Percentiles rank a stretch among this genome's conserved stretches.
Evolutionary conservation across 768 basidiomycete genomes (phyloP).

Genomic region (Pleurotus sapidus): DNA sequence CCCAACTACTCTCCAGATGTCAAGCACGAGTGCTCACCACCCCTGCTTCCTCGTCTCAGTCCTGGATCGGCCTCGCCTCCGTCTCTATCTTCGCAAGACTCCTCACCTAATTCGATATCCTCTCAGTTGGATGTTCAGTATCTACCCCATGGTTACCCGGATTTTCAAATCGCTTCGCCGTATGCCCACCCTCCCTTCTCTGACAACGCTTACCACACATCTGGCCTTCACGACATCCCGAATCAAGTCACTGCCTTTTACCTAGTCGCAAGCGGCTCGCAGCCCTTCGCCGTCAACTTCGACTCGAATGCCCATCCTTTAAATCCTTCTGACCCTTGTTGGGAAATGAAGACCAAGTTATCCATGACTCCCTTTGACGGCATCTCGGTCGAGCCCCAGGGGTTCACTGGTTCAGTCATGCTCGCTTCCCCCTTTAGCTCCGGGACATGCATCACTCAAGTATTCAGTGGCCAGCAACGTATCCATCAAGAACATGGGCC

Average conservation of each 20-base stretch:
- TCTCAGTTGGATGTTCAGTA: slow-evolving; percentile 22
- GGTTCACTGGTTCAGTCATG: slow-evolving; percentile 57
- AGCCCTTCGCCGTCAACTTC: slow-evolving; percentile 56
- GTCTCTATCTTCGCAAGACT: slow-evolving; percentile 15
- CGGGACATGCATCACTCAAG: slow-evolving; percentile 63
- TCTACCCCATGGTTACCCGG: background rate
- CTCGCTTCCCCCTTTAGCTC: slow-evolving; percentile 54
- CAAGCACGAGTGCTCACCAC: slow-evolving; percentile 41
- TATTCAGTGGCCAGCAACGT: slow-evolving; percentile 49
- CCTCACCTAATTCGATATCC: slow-evolving; percentile 25
- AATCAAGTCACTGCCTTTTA: slow-evolving; percentile 40
- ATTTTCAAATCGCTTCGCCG: background rate
- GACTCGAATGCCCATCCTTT: slow-evolving; percentile 46
- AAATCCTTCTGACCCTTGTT: slow-evolving; percentile 28
- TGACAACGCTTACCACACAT: slow-evolving; percentile 5
- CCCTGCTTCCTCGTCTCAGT: slow-evolving; percentile 13
- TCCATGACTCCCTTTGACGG: slow-evolving; percentile 55
- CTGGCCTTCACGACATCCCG: slow-evolving; percentile 14
- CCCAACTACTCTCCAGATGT: slow-evolving; percentile 46
- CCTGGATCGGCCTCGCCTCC: slow-evolving; percentile 13
- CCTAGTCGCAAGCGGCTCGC: slow-evolving; percentile 68
- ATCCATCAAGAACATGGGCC: slow-evolving; percentile 50
- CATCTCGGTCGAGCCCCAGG: slow-evolving; percentile 52
- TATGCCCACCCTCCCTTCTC: background rate
- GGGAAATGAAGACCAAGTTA: slow-evolving; percentile 54